Evolutionary conservation across 208 protist genomes (phyloP).

Genomic region (Porcisia hertigi): DNA sequence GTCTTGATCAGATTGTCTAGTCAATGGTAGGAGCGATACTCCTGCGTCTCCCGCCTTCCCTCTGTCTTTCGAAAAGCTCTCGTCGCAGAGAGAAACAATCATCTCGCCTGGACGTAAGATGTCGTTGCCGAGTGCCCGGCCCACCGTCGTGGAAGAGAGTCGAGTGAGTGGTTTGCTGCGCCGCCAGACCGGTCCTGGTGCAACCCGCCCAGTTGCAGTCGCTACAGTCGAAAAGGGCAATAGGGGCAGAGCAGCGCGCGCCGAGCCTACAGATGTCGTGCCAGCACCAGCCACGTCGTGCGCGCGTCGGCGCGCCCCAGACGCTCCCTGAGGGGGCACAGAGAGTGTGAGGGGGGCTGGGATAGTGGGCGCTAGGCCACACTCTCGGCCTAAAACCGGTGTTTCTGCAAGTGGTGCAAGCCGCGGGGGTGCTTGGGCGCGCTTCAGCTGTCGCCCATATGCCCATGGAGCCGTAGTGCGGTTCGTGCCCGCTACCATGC

Average conservation of each 20-base stretch:
- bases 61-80: no score
- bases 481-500: background rate
- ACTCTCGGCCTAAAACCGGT: background rate
- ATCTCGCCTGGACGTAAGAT: background rate
- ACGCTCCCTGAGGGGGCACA: background rate
- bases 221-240: background rate
- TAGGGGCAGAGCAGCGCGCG: conserved; percentile 4
- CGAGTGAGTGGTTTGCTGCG: conserved; percentile 16
- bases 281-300: background rate
- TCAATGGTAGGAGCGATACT: no score
- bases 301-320: background rate
- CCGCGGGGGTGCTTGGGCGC: background rate
- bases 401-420: background rate
- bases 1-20: background rate
- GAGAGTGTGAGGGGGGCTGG: background rate
- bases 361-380: background rate
- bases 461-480: background rate
- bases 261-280: background rate
- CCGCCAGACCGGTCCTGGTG: conserved; percentile 13
- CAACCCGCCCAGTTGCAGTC: background rate
- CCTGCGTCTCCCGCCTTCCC: background rate
- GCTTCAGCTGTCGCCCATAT: background rate
- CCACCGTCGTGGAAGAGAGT: conserved; percentile 1
- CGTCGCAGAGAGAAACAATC: background rate
- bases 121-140: background rate